Base-by-base conservation (phyloP, 2,329 filamentous ascomycete genomes). In the Periconia macrospinosa region DNA sequence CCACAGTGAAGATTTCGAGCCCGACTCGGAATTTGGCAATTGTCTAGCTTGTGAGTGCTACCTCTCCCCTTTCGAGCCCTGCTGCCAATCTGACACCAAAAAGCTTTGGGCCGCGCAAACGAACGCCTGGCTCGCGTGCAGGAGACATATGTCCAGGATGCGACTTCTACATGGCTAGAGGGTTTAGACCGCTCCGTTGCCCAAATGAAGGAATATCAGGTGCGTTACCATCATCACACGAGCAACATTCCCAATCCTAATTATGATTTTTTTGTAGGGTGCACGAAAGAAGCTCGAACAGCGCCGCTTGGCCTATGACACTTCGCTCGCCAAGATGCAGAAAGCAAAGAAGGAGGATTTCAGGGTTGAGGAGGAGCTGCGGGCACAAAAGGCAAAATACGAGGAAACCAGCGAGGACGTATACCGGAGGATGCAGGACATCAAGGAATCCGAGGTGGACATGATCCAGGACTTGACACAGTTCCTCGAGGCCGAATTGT, bases 191-290 rank as follows among this genome's bases (percentile, higher is more conserved):
- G 92, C 61, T 95, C 89, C 23, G 76, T 96, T 49, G 87, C 91
- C 35, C 94, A 96, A 82, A 93, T 97, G 91, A 97, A 96, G 74
- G 94, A 97, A 70, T 97, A 96, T 67, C 92, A 97, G 83, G 90
- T 93, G 81, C 50, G 83, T 72, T 47, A 18, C 45, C 51, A 15
- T 35, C 30, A 14, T 37, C 10, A 30, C 23, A 18, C 5, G 17
- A 6, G 15, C 14, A 23, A 10, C 30, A n/a, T 18, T 13, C 43
- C 33, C 27, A 40, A 46, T 10, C 2, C 14, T 20, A 27, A 43
- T 37, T 67, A 73, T 59, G 62, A 18, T 6, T 2, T 46, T 54
- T 54, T 1, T 27, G 8, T 53, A 88, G 88, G 81, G 84, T 60
- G 86, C 93, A 47, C 89, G 93, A 69, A 97, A 94, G 84, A 97